These are phyloP conservation scores for Debaryomyces coudertii DNA, from an alignment of 1,139 yeast genomes.

Conservation along the genomic window DNA sequence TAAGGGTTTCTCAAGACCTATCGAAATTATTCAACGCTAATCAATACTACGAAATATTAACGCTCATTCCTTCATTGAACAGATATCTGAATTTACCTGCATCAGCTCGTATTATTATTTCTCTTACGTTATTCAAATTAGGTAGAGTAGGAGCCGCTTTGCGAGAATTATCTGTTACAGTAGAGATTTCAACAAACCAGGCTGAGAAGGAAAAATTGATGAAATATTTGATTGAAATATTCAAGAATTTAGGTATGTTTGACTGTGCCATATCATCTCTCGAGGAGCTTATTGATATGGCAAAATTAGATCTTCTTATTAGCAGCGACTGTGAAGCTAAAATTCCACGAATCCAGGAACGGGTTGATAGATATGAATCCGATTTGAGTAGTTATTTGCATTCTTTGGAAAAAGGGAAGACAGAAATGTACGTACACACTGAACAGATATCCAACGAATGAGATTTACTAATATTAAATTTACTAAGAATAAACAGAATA, in stretches of 20 bases:
- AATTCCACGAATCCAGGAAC: conserved; percentile 1
- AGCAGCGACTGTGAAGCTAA: conserved; percentile 7
- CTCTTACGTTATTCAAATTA: conserved; percentile 26
- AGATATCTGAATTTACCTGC: conserved; percentile 12
- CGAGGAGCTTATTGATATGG: conserved; percentile 18
- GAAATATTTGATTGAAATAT: conserved; percentile 19
- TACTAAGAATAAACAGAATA: not conserved
- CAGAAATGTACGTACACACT: not conserved
- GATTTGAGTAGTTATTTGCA: conserved; percentile 6
- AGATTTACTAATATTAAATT: not conserved
- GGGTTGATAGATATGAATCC: conserved; percentile 9
- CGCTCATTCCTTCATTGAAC: conserved; percentile 14
- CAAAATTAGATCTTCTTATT: conserved; percentile 12
- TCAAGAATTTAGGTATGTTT: conserved; percentile 21
- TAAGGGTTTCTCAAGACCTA: conserved; percentile 13
- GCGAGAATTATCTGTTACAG: conserved; percentile 30
- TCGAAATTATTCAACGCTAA: conserved; percentile 10
- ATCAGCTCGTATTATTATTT: conserved; percentile 19
- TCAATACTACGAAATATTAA: conserved; percentile 14
- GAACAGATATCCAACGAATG: not conserved
- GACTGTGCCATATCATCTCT: conserved; percentile 16
- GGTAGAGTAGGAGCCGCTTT: conserved; percentile 31
- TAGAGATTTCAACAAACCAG: conserved; percentile 26
- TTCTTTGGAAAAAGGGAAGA: not conserved
- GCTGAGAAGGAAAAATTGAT: conserved; percentile 22